A percentile compares a stretch with the other conserved stretches of the same genome.
Conservation (phyloP, 2,329 filamentous ascomycete species). For the Penicillium sp. region DNA sequence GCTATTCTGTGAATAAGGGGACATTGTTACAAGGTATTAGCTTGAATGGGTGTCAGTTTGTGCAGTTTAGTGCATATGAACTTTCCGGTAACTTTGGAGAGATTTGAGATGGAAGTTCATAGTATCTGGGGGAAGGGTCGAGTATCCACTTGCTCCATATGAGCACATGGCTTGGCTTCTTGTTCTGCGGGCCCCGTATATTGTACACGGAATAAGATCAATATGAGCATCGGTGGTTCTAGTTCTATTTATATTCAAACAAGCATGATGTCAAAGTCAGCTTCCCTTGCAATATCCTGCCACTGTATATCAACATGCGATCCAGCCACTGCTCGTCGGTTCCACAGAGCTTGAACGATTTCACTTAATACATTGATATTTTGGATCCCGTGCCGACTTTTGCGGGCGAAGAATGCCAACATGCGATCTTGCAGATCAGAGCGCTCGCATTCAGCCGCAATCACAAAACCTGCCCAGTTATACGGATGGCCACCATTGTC, state of each 20-base stretch:
- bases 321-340: slow-evolving; percentile 17
- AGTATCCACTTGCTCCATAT: neutral
- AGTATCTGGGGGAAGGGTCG: neutral
- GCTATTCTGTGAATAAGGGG: slow-evolving; percentile 19
- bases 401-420: slow-evolving; percentile 31
- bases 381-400: slow-evolving; percentile 36
- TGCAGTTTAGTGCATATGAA: neutral
- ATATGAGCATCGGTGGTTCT: neutral
- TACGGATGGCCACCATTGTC: slow-evolving; percentile 35
- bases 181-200: neutral
- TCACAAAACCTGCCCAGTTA: slow-evolving; percentile 38
- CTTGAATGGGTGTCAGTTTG: too few species aligned
- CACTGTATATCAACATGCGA: slow-evolving; percentile 27
- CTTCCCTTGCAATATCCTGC: slow-evolving; percentile 34
- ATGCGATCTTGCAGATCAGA: slow-evolving; percentile 29
- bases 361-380: slow-evolving; percentile 34
- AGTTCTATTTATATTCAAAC: slow-evolving; percentile 13
- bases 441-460: slow-evolving; percentile 36
- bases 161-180: neutral
- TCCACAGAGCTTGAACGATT: slow-evolving; percentile 34
- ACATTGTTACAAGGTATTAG: neutral
- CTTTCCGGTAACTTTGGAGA: neutral
- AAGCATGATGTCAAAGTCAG: slow-evolving; percentile 37
- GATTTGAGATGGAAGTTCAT: neutral
- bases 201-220: neutral